Conservation (phyloP, 192 early-diverging fungal species). For the Coemansia sp. region DNA sequence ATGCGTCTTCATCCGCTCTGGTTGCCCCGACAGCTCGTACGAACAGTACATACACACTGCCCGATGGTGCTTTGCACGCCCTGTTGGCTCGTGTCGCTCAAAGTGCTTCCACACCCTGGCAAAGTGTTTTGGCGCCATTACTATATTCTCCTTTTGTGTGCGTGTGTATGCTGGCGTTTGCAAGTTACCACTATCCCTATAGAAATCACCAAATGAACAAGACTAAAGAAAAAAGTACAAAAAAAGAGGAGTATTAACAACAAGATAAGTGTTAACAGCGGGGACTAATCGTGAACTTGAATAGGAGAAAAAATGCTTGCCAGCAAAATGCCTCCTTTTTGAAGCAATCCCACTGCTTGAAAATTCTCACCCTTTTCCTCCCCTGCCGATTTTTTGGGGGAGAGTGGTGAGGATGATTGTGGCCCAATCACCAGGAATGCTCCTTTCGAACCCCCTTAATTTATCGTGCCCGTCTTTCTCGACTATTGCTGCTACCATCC, state of each 20-base stretch:
- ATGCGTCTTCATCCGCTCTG: conserved; percentile 54
- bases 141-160: background rate
- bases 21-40: conserved; percentile 53
- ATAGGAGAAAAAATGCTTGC: too few relatives aligned
- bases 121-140: conserved; percentile 56
- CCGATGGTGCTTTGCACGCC: conserved; percentile 53
- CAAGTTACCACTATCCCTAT: too few relatives aligned
- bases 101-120: conserved; percentile 53
- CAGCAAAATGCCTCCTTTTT: too few relatives aligned
- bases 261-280: background rate
- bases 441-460: too few relatives aligned
- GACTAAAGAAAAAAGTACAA: conserved; percentile 7
- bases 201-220: background rate
- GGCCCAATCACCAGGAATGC: too few relatives aligned
- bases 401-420: too few relatives aligned
- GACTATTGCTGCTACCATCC: too few relatives aligned
- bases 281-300: too few relatives aligned
- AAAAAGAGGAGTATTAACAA: conserved; percentile 2
- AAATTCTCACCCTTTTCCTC: conserved; percentile 1
- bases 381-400: too few relatives aligned
- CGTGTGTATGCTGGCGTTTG: background rate
- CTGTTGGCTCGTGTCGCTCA: conserved; percentile 51
- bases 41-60: conserved; percentile 50
- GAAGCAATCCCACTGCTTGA: too few relatives aligned
- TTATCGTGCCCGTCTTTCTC: too few relatives aligned